Evolutionary conservation across 768 basidiomycete species (phyloP).

Genomic region (Boletus tomentosulus): DNA sequence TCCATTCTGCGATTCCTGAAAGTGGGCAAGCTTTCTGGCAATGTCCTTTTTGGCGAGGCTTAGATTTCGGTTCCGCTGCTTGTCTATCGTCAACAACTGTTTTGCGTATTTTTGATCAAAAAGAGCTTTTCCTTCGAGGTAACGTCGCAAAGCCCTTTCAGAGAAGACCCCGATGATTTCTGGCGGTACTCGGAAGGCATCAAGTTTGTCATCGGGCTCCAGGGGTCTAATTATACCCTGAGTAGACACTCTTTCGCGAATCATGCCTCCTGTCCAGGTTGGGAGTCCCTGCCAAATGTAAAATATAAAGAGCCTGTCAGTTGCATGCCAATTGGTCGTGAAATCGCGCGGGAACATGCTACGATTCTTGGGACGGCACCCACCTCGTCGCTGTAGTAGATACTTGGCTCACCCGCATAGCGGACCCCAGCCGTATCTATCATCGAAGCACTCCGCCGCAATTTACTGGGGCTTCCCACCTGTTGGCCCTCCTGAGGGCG

Average conservation of each 20-base stretch:
- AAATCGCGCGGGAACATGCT: background rate
- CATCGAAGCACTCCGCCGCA: constrained; percentile 12
- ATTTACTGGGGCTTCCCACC: constrained; percentile 19
- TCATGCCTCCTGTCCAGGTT: constrained; percentile 60
- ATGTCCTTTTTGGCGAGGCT: constrained; percentile 63
- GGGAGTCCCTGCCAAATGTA: constrained; percentile 29
- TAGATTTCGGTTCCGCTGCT: constrained; percentile 59
- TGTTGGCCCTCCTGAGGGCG: constrained; percentile 14
- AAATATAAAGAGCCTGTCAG: constrained; percentile 1
- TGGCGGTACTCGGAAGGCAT: constrained; percentile 58
- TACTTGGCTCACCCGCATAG: constrained; percentile 57
- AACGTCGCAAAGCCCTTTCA: constrained; percentile 74
- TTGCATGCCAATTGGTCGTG: background rate
- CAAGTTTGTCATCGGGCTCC: constrained; percentile 65
- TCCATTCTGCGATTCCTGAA: constrained; percentile 30
- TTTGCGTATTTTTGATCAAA: constrained; percentile 69
- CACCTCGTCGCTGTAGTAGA: constrained; percentile 54
- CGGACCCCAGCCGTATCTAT: constrained; percentile 15
- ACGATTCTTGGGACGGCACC: constrained; percentile 11
- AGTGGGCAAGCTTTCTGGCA: constrained; percentile 45
- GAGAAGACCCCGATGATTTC: constrained; percentile 72
- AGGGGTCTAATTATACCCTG: constrained; percentile 79
- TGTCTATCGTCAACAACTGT: constrained; percentile 56
- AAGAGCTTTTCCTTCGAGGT: constrained; percentile 52
- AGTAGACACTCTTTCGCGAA: constrained; percentile 85